Base-by-base conservation (phyloP, 2,329 filamentous ascomycete species). In the Ophiostoma fasciatum region DNA sequence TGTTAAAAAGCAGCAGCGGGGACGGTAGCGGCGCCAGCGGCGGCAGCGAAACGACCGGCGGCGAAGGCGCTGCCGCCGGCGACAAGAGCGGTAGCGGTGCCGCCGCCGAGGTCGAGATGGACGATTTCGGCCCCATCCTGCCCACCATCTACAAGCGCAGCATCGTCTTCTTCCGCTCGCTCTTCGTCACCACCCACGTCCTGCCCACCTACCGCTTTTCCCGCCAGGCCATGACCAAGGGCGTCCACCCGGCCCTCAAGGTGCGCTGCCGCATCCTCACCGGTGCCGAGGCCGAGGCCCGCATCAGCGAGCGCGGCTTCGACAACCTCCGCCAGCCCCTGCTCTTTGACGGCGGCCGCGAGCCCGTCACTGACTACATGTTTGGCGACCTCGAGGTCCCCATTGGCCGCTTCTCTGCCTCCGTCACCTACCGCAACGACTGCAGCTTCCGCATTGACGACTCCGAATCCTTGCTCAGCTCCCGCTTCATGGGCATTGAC, bases 91-190 rank as follows among this genome's bases (percentile, higher is more conserved):
- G 19, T 18, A 13, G 28, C 32, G 28, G 25, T 17, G 20, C 14
- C 28, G 19, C 17, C 25, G 41, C 22, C 39, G 53, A 63, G 53
- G 53, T 66, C 45, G 49, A 55, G 22, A 48, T 53, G 13, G 64
- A 71, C 32, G 72, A 71, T 51, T 82, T 77, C 52, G 71, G 69
- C 7, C 63, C 63, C 10, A 64, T 62, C 22, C 62, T 96, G 35
- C 85, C 90, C 12, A 88, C 83, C 35, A 77, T 94, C 40, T 98
- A 98, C 67, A 98, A 98, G 61, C 90, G 93, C 60, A 84, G 82
- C 48, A 93, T 98, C 45, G 81, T 96, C 46, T 75, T 94, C 48
- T 94, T 96, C 58, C 74, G 90, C 41, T 85, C 85, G 2, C 67
- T 98, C 31, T 94, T 82, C 55, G 74, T 82, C 33, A 81, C 82